phyloP scores from a whole-genome alignment of 129 eudicot genomes.

The Centaurea solstitialis region DNA sequence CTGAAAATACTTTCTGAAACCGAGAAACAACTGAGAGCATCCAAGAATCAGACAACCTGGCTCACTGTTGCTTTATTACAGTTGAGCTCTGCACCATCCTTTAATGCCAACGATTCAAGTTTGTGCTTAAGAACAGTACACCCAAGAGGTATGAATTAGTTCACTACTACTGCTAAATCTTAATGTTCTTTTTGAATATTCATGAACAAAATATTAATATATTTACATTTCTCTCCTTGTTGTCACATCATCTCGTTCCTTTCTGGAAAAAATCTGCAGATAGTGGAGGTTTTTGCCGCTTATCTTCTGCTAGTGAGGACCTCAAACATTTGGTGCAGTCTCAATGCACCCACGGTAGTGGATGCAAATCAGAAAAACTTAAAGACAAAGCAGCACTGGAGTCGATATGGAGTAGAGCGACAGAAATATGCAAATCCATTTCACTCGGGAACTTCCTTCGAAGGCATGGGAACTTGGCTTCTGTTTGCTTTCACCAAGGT shows the following conservation, averaged over 20 bases:
- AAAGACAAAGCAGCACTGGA: slow-evolving; percentile 57
- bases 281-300: slow-evolving; percentile 58
- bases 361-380: slow-evolving; percentile 45
- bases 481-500: slow-evolving; percentile 80
- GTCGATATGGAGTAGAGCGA: slow-evolving; percentile 68
- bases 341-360: slow-evolving; percentile 36
- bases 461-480: slow-evolving; percentile 68
- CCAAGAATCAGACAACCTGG: slow-evolving; percentile 94
- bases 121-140: slow-evolving; percentile 45
- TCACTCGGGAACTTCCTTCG: slow-evolving; percentile 65
- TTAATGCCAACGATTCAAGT: slow-evolving; percentile 62
- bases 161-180: not conserved
- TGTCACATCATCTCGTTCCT: not conserved
- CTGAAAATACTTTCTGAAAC: slow-evolving; percentile 81
- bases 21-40: slow-evolving; percentile 84
- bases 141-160: slow-evolving; percentile 51
- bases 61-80: slow-evolving; percentile 90
- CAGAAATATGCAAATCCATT: slow-evolving; percentile 53
- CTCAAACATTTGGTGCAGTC: slow-evolving; percentile 53
- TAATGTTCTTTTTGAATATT: not conserved
- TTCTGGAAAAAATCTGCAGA: slow-evolving; percentile 40
- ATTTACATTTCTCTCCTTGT: not conserved
- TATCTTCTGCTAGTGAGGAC: slow-evolving; percentile 69
- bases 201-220: too few species aligned
- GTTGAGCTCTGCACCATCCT: slow-evolving; percentile 58